Evolutionary conservation across 345 rosid species (phyloP), one percentile per base, ranked within the genome.

Genomic region (Mallotus nudiflorus): DNA sequence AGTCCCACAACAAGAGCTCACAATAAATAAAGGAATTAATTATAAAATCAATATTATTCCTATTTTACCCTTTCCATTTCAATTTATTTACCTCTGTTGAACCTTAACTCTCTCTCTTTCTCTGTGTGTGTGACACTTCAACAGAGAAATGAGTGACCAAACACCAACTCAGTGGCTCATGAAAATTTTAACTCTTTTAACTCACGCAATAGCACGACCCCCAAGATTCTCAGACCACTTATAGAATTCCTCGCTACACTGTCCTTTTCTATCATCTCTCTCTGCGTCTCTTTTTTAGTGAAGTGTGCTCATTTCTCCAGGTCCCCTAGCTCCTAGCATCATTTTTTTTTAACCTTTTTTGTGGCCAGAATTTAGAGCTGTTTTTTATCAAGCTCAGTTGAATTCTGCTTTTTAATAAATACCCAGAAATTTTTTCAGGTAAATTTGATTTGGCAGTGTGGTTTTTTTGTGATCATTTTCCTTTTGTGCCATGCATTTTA

Each of bases 221-320:
- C 57, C 71, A 37, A 67, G 46, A 40, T 55, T 54, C 65, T 22
- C 24, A 14, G 55, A 46, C 33, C 64, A 44, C 61, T 56, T 29
- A 46, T 45, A 31, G 56, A 45, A 45, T 69, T 69, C 50, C 2
- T 39, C 55, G 35, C 57, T 39, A 19, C 46, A 2, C 42, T 15
- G 24, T 15, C 46, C 50, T 33, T 45, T 24, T 28, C 15, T 1
- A 5, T 22, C 28, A 2, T 52, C 54, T 7, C 25, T 19, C 25
- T 50, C 54, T 28, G 5, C n/a, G 15, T 57, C 45, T 19, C 54
- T 18, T 8, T 64, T 44, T 44, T 40, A 54, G 39, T 44, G 62
- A 19, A 19, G 14, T 19, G n/a, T 24, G 28, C 28, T 45, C 46
- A 15, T 24, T n/a, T 68, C 56, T 58, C 56, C 14, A 10, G 10